A percentile compares a stretch with the other conserved stretches of the same genome.
phyloP scores from a whole-genome alignment of 1,284 basidiomycete genomes.

The Entoloma clypeatum region DNA sequence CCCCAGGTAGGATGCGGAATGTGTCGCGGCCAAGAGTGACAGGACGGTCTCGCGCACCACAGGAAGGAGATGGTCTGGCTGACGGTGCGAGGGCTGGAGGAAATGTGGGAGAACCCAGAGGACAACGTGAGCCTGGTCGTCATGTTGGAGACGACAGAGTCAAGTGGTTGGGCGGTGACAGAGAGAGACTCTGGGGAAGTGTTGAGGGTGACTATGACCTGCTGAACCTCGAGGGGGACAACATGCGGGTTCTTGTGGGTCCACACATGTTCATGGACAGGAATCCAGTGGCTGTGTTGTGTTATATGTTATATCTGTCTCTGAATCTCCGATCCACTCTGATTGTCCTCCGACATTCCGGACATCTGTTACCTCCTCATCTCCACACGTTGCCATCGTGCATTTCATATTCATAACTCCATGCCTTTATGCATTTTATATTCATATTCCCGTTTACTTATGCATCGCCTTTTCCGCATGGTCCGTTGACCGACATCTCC shows the following conservation, averaged over 20 bases:
- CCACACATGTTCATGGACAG: slow-evolving; percentile 51
- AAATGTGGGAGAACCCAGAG: slow-evolving; percentile 23
- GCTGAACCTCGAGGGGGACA: slow-evolving; percentile 56
- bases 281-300: slow-evolving; percentile 53
- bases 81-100: slow-evolving; percentile 34
- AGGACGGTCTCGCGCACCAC: slow-evolving; percentile 49
- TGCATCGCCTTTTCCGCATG: too few species aligned
- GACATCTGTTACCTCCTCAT: too few species aligned
- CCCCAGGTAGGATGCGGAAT: slow-evolving; percentile 7
- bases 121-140: slow-evolving; percentile 12
- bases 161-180: slow-evolving; percentile 8
- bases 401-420: too few species aligned
- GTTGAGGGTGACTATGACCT: slow-evolving; percentile 56
- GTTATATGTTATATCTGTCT: too few species aligned
- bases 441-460: too few species aligned
- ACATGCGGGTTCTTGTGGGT: slow-evolving; percentile 31
- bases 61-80: slow-evolving; percentile 59
- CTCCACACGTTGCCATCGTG: too few species aligned
- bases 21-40: slow-evolving; percentile 9
- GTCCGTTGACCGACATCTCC: too few species aligned
- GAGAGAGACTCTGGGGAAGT: slow-evolving; percentile 3
- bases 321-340: too few species aligned
- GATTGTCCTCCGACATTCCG: too few species aligned
- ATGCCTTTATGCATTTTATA: too few species aligned
- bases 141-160: slow-evolving; percentile 33